Percentiles rank a stretch among this genome's conserved stretches.
These are phyloP conservation scores for Anacardium occidentale DNA, from an alignment of 345 rosid genomes.

Conservation along the genomic window DNA sequence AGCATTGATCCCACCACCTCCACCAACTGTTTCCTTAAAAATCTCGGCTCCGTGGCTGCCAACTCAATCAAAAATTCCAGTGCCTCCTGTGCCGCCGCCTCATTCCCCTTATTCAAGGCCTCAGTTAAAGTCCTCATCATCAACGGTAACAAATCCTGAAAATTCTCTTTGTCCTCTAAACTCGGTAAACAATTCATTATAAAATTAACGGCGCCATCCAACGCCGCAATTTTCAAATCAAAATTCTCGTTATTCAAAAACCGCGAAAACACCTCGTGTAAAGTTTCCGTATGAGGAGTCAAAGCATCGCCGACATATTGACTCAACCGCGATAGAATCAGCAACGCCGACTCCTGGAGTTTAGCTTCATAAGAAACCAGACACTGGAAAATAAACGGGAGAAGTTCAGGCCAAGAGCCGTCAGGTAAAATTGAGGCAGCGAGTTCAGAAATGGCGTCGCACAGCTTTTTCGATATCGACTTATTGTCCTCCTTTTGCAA, in stretches of 20 bases:
- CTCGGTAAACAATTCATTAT: slow-evolving; percentile 49
- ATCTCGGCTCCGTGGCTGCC: slow-evolving; percentile 67
- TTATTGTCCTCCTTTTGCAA: slow-evolving; percentile 47
- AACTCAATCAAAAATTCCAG: slow-evolving; percentile 61
- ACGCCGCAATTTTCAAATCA: slow-evolving; percentile 55
- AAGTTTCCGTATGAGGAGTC: slow-evolving; percentile 37
- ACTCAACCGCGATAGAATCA: slow-evolving; percentile 61
- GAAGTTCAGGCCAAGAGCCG: slow-evolving; percentile 59
- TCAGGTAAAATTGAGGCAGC: slow-evolving; percentile 48
- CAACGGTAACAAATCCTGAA: slow-evolving; percentile 62
- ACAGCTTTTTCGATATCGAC: slow-evolving; percentile 48
- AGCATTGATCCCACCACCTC: slow-evolving; percentile 70
- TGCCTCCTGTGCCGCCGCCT: slow-evolving; percentile 71
- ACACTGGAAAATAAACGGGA: slow-evolving; percentile 62
- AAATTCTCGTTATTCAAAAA: slow-evolving; percentile 36
- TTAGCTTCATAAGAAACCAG: slow-evolving; percentile 39
- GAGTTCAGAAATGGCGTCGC: slow-evolving; percentile 66
- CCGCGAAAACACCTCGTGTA: slow-evolving; percentile 54
- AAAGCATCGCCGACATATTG: slow-evolving; percentile 57
- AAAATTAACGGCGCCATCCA: slow-evolving; percentile 52
- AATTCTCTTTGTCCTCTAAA: slow-evolving; percentile 47
- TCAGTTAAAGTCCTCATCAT: slow-evolving; percentile 66
- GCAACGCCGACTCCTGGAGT: slow-evolving; percentile 54
- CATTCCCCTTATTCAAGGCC: slow-evolving; percentile 54
- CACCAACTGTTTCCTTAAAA: slow-evolving; percentile 52